Conservation (phyloP, 345 rosid genomes). For the Hibiscus mutabilis region DNA sequence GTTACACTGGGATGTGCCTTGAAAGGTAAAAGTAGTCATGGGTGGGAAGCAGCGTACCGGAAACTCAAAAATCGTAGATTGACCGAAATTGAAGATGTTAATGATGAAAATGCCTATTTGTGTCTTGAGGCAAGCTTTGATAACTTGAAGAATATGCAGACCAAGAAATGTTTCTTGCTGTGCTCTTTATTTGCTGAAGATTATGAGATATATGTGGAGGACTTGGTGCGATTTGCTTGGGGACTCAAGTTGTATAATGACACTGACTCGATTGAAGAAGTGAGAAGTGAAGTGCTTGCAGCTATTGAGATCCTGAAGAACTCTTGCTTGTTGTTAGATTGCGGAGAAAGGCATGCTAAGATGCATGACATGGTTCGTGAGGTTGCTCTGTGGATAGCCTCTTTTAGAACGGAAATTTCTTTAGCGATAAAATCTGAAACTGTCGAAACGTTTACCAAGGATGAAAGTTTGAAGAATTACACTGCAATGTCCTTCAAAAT, state of each 20-base stretch:
- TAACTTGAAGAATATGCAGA: neutral
- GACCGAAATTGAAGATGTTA: neutral
- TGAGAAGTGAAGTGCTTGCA: neutral
- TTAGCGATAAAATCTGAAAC: neutral
- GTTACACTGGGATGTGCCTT: neutral
- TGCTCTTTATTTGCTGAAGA: neutral
- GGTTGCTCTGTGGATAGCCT: neutral
- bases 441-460: neutral
- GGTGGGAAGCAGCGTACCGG: neutral
- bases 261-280: neutral
- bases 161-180: neutral
- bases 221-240: slow-evolving; percentile 6
- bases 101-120: neutral
- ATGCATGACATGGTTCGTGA: neutral
- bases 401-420: neutral
- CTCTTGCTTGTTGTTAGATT: neutral
- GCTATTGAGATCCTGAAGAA: neutral
- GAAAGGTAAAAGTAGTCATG: neutral
- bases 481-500: neutral
- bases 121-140: neutral
- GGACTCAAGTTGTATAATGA: neutral
- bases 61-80: neutral
- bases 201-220: neutral
- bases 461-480: neutral
- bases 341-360: neutral